Conservation (phyloP, 2,329 filamentous ascomycete genomes). For the Sclerotiophoma versabilis region DNA sequence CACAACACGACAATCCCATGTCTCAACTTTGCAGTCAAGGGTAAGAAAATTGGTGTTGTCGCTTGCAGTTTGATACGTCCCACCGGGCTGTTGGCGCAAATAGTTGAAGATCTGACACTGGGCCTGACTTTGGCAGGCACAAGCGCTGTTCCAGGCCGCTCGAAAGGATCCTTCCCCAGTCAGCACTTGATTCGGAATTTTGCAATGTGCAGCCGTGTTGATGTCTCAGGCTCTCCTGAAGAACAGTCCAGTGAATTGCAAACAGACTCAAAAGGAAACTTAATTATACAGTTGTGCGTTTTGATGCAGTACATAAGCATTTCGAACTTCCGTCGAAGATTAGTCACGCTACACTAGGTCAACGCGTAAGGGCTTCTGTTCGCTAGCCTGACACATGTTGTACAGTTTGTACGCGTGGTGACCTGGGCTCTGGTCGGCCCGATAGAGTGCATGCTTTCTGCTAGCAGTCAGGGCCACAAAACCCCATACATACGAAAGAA, state of each 20-base stretch:
- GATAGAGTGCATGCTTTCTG: background rate
- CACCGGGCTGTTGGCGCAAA: constrained; percentile 4
- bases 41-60: background rate
- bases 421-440: constrained; percentile 5
- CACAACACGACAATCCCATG: background rate
- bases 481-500: background rate
- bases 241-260: too few relatives aligned
- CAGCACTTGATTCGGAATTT: background rate
- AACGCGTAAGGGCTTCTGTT: background rate
- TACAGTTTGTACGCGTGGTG: background rate
- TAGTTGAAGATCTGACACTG: background rate
- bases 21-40: background rate
- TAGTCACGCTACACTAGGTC: background rate
- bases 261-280: background rate
- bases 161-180: background rate
- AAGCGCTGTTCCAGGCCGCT: background rate
- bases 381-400: background rate
- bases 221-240: background rate
- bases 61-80: background rate
- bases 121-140: background rate
- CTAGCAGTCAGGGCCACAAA: background rate
- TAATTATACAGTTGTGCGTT: background rate
- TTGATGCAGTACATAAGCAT: background rate
- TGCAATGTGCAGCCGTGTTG: background rate
- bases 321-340: background rate